phyloP scores from a whole-genome alignment of 805 yeast genomes.

The Candida ovalis region DNA sequence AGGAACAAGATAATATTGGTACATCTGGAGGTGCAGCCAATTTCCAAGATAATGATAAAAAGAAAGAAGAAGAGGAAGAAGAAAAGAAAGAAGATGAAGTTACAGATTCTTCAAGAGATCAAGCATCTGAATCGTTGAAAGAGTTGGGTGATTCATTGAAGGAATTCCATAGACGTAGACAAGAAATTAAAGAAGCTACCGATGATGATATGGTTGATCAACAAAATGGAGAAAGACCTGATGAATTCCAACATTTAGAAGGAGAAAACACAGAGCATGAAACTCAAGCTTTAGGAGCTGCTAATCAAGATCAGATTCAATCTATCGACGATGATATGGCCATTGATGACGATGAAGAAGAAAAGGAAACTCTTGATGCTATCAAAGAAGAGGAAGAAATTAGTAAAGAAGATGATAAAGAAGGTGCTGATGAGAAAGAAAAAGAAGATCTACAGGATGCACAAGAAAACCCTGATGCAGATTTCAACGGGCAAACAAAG shows the following conservation, averaged over 20 bases:
- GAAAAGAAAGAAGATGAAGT: slow-evolving; percentile 35
- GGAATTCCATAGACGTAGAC: slow-evolving; percentile 86
- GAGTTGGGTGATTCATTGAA: slow-evolving; percentile 89
- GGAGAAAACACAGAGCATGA: slow-evolving; percentile 75
- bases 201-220: slow-evolving; percentile 50
- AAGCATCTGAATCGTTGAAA: slow-evolving; percentile 73
- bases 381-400: slow-evolving; percentile 33
- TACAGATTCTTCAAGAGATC: slow-evolving; percentile 57
- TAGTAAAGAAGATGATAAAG: slow-evolving; percentile 25
- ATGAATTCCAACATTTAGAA: slow-evolving; percentile 80
- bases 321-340: slow-evolving; percentile 76
- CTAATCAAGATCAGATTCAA: slow-evolving; percentile 75
- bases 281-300: slow-evolving; percentile 92
- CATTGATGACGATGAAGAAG: slow-evolving; percentile 63
- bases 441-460: slow-evolving; percentile 24
- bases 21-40: slow-evolving; percentile 51
- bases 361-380: slow-evolving; percentile 22
- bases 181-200: slow-evolving; percentile 74
- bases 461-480: slow-evolving; percentile 11
- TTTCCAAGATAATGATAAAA: slow-evolving; percentile 38
- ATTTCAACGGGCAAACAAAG: slow-evolving; percentile 15
- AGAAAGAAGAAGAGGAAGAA: slow-evolving; percentile 36
- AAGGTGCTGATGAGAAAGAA: slow-evolving; percentile 15
- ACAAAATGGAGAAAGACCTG: slow-evolving; percentile 65
- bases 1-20: slow-evolving; percentile 60